Evolutionary conservation across 192 early-diverging fungal genomes (phyloP).

Genomic region (Coemansia sp.): DNA sequence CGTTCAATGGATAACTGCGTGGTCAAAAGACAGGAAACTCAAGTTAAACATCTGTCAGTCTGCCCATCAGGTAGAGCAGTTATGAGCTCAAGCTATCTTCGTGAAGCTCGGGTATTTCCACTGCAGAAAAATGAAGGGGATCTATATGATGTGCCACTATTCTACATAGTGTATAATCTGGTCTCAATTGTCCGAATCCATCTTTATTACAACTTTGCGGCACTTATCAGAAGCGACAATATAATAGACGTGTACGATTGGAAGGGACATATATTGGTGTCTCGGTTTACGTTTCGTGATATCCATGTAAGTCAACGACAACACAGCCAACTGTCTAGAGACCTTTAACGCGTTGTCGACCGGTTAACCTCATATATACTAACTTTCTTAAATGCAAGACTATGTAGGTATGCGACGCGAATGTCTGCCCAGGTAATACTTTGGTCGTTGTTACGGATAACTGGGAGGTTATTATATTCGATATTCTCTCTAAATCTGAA

Average conservation of each 20-base stretch:
- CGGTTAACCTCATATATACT: neutral
- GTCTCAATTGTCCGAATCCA: slow-evolving; percentile 15
- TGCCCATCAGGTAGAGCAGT: slow-evolving; percentile 14
- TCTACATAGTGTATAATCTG: slow-evolving; percentile 1
- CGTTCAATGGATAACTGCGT: neutral
- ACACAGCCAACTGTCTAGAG: neutral
- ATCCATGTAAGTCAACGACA: neutral
- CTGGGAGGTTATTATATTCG: slow-evolving; percentile 15
- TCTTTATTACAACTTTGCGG: slow-evolving; percentile 10
- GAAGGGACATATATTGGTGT: neutral
- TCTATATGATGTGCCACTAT: neutral
- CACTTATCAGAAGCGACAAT: slow-evolving; percentile 10
- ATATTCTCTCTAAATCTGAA: neutral
- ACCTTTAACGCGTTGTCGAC: neutral
- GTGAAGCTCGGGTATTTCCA: slow-evolving; percentile 15
- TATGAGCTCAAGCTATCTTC: slow-evolving; percentile 21
- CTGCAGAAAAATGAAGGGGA: neutral
- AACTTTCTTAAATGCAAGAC: neutral
- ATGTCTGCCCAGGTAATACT: slow-evolving; percentile 9
- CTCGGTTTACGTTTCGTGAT: slow-evolving; percentile 4
- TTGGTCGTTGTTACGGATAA: slow-evolving; percentile 4
- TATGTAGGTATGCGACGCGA: slow-evolving; percentile 15
- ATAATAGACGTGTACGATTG: slow-evolving; percentile 17
- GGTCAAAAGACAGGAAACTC: slow-evolving; percentile 8
- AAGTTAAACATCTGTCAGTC: slow-evolving; percentile 18